Evolutionary conservation across 2,329 filamentous ascomycete genomes (phyloP).

Genomic region (Fulvia fulva): DNA sequence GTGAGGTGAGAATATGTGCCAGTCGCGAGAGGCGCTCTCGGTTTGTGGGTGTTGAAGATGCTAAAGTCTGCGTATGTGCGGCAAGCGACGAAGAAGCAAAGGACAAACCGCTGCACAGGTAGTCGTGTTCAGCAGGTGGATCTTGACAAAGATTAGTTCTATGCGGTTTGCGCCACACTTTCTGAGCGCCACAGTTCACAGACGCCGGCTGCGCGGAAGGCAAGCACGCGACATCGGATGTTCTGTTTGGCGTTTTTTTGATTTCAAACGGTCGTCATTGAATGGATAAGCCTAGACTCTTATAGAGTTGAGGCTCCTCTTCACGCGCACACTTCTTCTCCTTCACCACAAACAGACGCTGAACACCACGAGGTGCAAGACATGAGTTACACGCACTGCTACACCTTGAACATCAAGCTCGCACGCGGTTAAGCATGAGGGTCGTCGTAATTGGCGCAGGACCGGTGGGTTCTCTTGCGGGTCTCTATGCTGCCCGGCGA

Average conservation of each 20-base stretch:
- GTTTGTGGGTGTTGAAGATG: neutral
- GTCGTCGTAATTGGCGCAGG: slow-evolving; percentile 81
- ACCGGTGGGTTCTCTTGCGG: slow-evolving; percentile 86
- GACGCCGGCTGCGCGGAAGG: neutral
- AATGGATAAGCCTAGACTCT: neutral
- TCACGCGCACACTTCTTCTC: neutral
- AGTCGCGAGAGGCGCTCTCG: neutral
- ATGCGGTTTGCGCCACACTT: neutral
- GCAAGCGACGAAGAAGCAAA: neutral
- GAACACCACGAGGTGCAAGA: neutral
- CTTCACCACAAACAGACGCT: neutral
- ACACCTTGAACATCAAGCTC: slow-evolving; percentile 13
- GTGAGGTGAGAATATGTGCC: neutral
- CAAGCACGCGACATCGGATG: slow-evolving; percentile 1
- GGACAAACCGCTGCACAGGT: neutral
- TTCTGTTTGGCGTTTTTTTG: neutral
- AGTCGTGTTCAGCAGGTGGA: neutral
- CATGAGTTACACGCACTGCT: slow-evolving; percentile 11
- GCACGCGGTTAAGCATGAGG: slow-evolving; percentile 22
- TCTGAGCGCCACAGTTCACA: neutral
- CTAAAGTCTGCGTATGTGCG: neutral
- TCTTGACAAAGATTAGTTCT: too few relatives aligned
- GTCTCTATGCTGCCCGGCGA: slow-evolving; percentile 83
- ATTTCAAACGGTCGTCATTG: neutral
- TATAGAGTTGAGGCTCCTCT: neutral